phyloP scores from a whole-genome alignment of 495 filamentous ascomycete genomes.

The Hypomontagnella submonticulosa region DNA sequence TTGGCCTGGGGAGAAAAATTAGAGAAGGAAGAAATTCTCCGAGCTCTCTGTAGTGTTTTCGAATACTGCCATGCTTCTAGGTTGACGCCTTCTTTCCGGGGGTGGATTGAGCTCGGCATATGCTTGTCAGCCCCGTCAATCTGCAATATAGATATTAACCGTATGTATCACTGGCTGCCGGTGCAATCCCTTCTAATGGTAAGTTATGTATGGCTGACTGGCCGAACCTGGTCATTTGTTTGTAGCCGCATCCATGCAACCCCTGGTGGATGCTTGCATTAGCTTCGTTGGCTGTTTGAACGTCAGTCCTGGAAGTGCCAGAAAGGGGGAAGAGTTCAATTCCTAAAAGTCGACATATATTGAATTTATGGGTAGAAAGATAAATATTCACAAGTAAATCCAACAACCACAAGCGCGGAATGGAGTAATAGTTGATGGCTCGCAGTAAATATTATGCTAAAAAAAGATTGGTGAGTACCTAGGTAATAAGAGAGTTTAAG shows the following conservation, averaged over 20 bases:
- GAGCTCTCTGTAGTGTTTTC: conserved; percentile 8
- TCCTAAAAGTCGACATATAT: conserved; percentile 30
- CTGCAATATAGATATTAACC: conserved; percentile 21
- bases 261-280: conserved; percentile 54
- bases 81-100: conserved; percentile 13
- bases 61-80: conserved; percentile 24
- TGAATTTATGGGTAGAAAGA: neutral
- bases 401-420: neutral
- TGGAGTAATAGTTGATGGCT: neutral
- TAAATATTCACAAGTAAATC: conserved; percentile 4
- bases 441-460: neutral
- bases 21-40: conserved; percentile 3
- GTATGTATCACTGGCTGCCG: conserved; percentile 10
- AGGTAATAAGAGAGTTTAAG: conserved; percentile 1
- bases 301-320: conserved; percentile 47
- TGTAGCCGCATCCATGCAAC: conserved; percentile 43
- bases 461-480: neutral
- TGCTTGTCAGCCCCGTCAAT: conserved; percentile 17
- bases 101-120: conserved; percentile 14
- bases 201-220: conserved; percentile 22
- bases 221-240: conserved; percentile 37
- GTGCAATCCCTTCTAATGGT: conserved; percentile 9
- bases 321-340: conserved; percentile 20
- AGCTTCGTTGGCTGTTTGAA: conserved; percentile 58
- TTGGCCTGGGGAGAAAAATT: neutral